Conservation (phyloP, 1,284 basidiomycete genomes). For the Boletellus deceptivus region DNA sequence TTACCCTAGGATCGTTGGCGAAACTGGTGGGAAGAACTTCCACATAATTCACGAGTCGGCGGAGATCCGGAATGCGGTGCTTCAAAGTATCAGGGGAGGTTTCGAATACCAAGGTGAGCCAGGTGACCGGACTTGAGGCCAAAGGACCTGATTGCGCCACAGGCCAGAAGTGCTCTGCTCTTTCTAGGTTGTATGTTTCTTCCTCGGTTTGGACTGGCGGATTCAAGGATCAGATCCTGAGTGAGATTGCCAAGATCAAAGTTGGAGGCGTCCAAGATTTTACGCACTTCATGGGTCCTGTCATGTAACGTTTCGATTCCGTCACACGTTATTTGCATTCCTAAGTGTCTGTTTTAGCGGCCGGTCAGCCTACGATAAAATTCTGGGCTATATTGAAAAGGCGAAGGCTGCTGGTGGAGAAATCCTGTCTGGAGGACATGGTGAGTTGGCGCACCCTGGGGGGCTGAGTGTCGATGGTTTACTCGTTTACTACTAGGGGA, state of each 20-base stretch:
- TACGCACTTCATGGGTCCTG: slow-evolving; percentile 91
- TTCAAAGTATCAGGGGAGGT: slow-evolving; percentile 85
- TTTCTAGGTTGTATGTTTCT: slow-evolving; percentile 90
- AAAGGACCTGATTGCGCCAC: not conserved
- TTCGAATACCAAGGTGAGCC: slow-evolving; percentile 92
- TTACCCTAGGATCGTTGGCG: slow-evolving; percentile 95
- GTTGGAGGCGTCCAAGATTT: slow-evolving; percentile 81
- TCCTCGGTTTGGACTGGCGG: slow-evolving; percentile 83
- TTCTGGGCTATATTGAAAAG: slow-evolving; percentile 81
- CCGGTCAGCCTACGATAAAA: slow-evolving; percentile 85
- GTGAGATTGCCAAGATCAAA: slow-evolving; percentile 80
- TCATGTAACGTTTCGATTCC: slow-evolving; percentile 62
- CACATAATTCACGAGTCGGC: slow-evolving; percentile 90
- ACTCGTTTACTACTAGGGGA: slow-evolving; percentile 46
- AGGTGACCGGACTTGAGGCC: not conserved
- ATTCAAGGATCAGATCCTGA: slow-evolving; percentile 81
- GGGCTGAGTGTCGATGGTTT: not conserved
- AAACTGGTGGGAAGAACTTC: slow-evolving; percentile 99
- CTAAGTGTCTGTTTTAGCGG: slow-evolving; percentile 46
- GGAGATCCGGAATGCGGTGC: slow-evolving; percentile 83
- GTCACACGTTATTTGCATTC: not conserved
- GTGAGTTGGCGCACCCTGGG: slow-evolving; percentile 38
- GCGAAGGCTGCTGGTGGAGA: slow-evolving; percentile 89
- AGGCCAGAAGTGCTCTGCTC: slow-evolving; percentile 97
- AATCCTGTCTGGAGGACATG: slow-evolving; percentile 81